Conservation (phyloP, 148 eudicot species). For the Persicaria tinctoria region DNA sequence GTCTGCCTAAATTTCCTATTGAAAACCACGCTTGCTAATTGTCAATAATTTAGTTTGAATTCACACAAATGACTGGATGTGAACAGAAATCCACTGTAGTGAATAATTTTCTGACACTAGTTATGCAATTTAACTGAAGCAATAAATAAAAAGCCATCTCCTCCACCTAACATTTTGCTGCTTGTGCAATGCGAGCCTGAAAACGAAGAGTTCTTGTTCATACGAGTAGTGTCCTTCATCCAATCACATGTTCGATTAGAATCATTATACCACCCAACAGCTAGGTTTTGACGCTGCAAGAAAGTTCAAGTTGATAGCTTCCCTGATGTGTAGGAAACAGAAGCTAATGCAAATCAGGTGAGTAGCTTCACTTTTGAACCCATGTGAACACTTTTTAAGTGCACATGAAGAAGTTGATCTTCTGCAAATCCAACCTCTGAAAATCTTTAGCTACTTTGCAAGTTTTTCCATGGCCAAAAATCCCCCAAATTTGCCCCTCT, state of each 20-base stretch:
- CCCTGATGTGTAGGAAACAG: background rate
- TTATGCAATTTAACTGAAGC: no score
- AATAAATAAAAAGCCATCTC: background rate
- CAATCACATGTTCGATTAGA: background rate
- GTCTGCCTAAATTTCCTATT: background rate
- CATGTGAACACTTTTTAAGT: background rate
- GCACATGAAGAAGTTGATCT: background rate
- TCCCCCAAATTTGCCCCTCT: background rate
- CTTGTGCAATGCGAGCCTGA: background rate
- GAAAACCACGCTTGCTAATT: no score
- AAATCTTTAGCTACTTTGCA: background rate
- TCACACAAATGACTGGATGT: no score
- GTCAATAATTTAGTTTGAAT: no score
- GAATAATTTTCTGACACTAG: no score
- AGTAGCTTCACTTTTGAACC: background rate
- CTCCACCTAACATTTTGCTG: background rate
- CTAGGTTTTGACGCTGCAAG: background rate
- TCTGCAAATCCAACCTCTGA: background rate
- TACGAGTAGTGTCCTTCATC: background rate
- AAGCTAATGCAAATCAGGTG: slow-evolving; percentile 4
- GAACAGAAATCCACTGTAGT: no score
- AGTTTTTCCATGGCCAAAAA: background rate
- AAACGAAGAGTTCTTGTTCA: background rate
- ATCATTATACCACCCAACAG: no score
- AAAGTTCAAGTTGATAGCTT: background rate